These are phyloP conservation scores for Penicillium sclerotiorum DNA, from an alignment of 2,329 filamentous ascomycete genomes.

Conservation along the genomic window DNA sequence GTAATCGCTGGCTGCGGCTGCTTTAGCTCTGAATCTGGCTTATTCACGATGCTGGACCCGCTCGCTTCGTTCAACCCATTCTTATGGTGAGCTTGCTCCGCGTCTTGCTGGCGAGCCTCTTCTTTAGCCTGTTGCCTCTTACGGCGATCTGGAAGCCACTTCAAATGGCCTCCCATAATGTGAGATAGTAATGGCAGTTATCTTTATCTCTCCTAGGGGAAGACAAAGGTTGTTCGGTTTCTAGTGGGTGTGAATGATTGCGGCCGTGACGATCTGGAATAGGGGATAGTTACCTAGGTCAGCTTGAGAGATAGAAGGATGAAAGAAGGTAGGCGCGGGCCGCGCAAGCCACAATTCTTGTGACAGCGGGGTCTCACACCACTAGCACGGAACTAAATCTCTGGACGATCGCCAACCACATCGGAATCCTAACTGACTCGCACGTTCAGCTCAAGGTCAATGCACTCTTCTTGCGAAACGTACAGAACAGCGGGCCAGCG, in stretches of 20 bases:
- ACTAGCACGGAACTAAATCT: not conserved
- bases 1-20: not conserved
- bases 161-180: not conserved
- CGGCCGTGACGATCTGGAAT: no score
- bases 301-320: not conserved
- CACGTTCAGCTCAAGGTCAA: no score
- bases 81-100: not conserved
- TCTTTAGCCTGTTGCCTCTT: not conserved
- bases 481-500: no score
- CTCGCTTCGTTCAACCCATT: not conserved
- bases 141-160: not conserved
- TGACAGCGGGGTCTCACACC: not conserved
- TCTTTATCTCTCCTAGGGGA: not conserved
- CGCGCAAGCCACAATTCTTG: not conserved
- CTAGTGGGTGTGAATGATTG: no score
- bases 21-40: not conserved
- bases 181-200: not conserved
- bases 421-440: not conserved
- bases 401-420: not conserved
- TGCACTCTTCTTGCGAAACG: no score
- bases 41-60: not conserved
- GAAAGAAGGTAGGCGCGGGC: not conserved
- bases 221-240: not conserved
- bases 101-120: not conserved
- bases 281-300: not conserved